Evolutionary conservation across 2,329 filamentous ascomycete species (phyloP), one percentile per base, ranked within the genome.

Genomic region (Fusarium dimerum): DNA sequence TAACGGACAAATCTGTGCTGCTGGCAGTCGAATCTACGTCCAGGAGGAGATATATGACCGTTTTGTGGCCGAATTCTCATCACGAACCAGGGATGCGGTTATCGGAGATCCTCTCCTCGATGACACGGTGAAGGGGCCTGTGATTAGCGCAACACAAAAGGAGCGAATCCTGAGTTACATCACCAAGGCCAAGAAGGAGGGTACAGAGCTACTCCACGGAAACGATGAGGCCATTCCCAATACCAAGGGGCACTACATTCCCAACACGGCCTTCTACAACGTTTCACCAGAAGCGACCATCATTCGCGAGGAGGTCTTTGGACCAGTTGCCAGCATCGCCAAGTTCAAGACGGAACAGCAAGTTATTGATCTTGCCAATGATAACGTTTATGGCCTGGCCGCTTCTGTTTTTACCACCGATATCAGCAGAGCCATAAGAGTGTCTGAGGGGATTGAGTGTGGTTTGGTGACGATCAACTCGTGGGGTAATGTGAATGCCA

Each of bases 141-240:
- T 68, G 61, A 82, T 88, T 44, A 84, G 82, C n/a, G 82, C 83
- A 65, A 68, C 75, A 17, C 86, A 89, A 63, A 85, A 83, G 76
- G 76, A 4, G 86, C 85, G 68, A 7, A 26, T 26, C 20, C 7
- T 26, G 20, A 26, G 20, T 26, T 26, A 26, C 20, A 82, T 90
- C 42, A 3, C 45, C 1, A 52, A 55, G 2, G 62, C 61, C 1
- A 62, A 63, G 2, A 30, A 47, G 0, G 55, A 60, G 2, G 63
- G 61, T 9, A 49, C 56, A 5, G 40, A 56, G 2, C n/a, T 63
- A 1, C 40, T 65, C 0, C 43, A 59, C 1, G 65, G 65, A 0
- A 61, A 63, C 0, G 45, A 55, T 1, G 36, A 51, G 2, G 41
- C 38, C 7, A 38, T 17, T 2, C 13, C 44, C 13, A 62, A 57